A percentile compares a stretch with the other conserved stretches of the same genome.
These are phyloP conservation scores for Climacium dendroides DNA, from an alignment of 225 moss, liverwort and hornwort species.

Conservation along the genomic window DNA sequence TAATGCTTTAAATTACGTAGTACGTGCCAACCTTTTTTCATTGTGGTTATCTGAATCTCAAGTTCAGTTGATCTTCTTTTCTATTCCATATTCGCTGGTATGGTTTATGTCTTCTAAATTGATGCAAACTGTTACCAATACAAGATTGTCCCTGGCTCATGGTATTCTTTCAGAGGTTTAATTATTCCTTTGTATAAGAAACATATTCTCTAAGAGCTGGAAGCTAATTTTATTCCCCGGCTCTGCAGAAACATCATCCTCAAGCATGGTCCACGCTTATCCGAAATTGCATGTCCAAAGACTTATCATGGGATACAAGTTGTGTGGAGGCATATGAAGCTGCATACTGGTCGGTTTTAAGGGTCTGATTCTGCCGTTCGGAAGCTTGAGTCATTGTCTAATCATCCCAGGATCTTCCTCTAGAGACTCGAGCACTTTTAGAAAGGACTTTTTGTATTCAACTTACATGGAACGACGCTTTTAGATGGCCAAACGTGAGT, in stretches of 20 bases:
- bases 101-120: background rate
- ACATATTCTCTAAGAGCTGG: background rate
- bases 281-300: conserved; percentile 36
- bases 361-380: background rate
- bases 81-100: background rate
- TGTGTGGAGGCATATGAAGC: conserved; percentile 53
- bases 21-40: background rate
- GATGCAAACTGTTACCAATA: background rate
- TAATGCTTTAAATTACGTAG: conserved; percentile 36
- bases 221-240: background rate
- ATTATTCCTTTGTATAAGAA: background rate
- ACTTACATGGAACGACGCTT: background rate
- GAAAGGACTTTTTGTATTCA: background rate
- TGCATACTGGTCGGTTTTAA: conserved; percentile 36
- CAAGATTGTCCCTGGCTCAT: background rate
- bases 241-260: conserved; percentile 27
- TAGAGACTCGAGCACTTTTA: background rate
- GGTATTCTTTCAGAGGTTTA: background rate
- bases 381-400: background rate
- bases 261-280: conserved; percentile 36
- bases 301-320: conserved; percentile 39
- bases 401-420: background rate
- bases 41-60: background rate
- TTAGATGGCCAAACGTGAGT: background rate
- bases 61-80: background rate